Base-by-base conservation (phyloP, 73 alveolate genomes). In the Blepharisma japonicum region DNA sequence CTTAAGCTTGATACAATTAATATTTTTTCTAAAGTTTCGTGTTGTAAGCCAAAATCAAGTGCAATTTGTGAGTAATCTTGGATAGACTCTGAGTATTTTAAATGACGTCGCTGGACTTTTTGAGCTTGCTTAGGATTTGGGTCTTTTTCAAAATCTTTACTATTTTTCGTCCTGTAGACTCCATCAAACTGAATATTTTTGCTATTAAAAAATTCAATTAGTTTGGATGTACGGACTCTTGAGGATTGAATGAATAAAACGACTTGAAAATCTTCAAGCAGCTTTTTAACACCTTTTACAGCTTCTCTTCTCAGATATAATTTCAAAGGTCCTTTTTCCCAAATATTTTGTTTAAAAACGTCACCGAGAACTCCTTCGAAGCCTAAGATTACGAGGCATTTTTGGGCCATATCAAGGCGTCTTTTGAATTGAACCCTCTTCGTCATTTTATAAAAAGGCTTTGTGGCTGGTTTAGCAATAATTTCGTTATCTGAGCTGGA, bases 311-410 rank as follows among this genome's bases (percentile, higher is more conserved):
- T n/a, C 14, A 61, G 47, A 48, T 61, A 61, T 18, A 61, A 5
- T 5, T 61, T 61, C 2, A 61, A 4, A 1, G 74, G 74, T 2
- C 49, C 38, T 18, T 25, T 9, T 61, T 61, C 46, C 74, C 74
- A 61, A 2, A 61, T n/a, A 25, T 61, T 61, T 61, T 61, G 14
- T 25, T 61, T 61, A 25, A 61, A 61, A 61, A n/a, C 14, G 47
- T 61, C 74, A 20, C 74, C 74, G 39, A 61, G 3, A 61, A 61
- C 74, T 48, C 74, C 74, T 8, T 61, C 74, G 47, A 61, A 61
- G 74, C 14, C 47, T 14, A 61, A 20, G 47, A 61, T 14, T 11
- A 61, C 18, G 23, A 61, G 74, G 46, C 23, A 14, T 61, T 61
- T 61, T 61, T n/a, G 11, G 14, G 49, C 39, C 74, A 61, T 61